Percentiles rank a stretch among this genome's conserved stretches.
These are phyloP conservation scores for Arachis stenosperma DNA, from an alignment of 306 rosid genomes.

Conservation along the genomic window DNA sequence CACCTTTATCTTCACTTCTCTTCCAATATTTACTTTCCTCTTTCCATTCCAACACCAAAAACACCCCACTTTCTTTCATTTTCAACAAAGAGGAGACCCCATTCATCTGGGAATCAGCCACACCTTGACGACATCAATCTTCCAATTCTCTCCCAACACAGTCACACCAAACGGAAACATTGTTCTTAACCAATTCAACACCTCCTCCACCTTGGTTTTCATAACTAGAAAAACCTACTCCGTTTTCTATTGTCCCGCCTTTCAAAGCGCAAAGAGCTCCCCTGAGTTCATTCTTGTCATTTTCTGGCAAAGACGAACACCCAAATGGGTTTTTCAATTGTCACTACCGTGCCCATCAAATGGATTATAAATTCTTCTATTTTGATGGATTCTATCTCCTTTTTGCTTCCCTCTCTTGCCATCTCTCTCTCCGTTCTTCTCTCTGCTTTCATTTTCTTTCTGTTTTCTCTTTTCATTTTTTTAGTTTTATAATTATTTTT, in stretches of 20 bases:
- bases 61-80: constrained; percentile 45
- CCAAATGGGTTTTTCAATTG: constrained; percentile 50
- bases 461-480: too few species aligned
- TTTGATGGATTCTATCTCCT: not conserved
- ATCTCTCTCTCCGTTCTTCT: too few species aligned
- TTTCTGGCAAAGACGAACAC: constrained; percentile 43
- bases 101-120: constrained; percentile 57
- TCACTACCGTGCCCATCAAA: constrained; percentile 59
- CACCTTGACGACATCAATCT: constrained; percentile 36
- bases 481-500: too few species aligned
- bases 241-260: constrained; percentile 40
- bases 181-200: constrained; percentile 38
- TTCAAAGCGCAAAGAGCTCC: constrained; percentile 41
- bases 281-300: constrained; percentile 41
- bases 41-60: constrained; percentile 13
- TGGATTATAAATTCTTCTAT: not conserved
- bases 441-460: too few species aligned
- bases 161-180: constrained; percentile 17
- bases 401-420: too few species aligned
- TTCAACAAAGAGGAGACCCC: constrained; percentile 57
- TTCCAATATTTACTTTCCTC: constrained; percentile 12
- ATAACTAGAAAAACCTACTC: constrained; percentile 35
- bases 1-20: constrained; percentile 39
- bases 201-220: constrained; percentile 22
- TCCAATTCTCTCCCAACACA: constrained; percentile 29